Conservation (phyloP, 495 filamentous ascomycete genomes). For the Xylaria telfairii region DNA sequence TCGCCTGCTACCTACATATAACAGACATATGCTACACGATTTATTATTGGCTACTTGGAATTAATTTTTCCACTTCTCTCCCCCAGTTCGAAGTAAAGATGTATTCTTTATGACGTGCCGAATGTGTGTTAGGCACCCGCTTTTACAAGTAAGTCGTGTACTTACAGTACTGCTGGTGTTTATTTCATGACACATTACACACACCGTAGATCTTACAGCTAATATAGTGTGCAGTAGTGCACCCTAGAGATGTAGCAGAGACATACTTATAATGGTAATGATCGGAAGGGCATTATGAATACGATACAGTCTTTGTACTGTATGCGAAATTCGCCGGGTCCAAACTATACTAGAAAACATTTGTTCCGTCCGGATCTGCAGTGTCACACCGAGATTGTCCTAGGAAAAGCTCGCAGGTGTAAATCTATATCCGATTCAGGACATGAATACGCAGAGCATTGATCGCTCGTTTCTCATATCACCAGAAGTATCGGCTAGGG, state of each 20-base stretch:
- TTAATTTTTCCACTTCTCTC: no score
- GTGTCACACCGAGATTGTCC: not conserved
- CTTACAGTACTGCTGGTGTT: no score
- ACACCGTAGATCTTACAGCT: not conserved
- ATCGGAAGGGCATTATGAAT: not conserved
- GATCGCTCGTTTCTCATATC: conserved; percentile 11
- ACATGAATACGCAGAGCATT: not conserved
- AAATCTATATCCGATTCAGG: not conserved
- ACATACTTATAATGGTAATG: not conserved
- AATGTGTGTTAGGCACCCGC: not conserved
- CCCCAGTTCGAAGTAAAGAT: no score
- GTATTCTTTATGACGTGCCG: not conserved
- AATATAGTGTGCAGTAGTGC: not conserved
- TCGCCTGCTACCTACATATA: not conserved
- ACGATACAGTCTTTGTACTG: conserved; percentile 9
- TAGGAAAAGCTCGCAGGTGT: not conserved
- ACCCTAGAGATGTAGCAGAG: not conserved
- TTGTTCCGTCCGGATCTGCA: not conserved
- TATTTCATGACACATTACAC: not conserved
- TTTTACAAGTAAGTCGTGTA: not conserved
- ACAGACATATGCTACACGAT: no score
- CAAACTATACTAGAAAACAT: not conserved
- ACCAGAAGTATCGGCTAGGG: conserved; percentile 6
- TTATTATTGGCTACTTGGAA: no score
- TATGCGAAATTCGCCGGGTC: not conserved